Percentiles rank a stretch among this genome's conserved stretches.
These are phyloP conservation scores for Zopfochytrium polystomum DNA, from an alignment of 371 early-diverging fungal genomes.

Conservation along the genomic window DNA sequence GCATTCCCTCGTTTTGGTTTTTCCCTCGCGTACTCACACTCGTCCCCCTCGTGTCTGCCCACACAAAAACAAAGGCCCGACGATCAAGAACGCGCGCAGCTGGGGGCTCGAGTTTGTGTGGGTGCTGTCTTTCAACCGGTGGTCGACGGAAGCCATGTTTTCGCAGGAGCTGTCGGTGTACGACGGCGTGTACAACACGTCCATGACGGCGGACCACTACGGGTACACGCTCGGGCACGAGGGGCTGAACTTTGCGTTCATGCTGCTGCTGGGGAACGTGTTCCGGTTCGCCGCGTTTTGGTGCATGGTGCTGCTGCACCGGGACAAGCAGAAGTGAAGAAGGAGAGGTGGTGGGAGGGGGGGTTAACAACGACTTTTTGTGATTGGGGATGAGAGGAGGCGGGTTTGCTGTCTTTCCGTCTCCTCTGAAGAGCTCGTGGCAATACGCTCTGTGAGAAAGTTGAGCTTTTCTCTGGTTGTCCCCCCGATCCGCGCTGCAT, in stretches of 20 bases:
- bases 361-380: no score
- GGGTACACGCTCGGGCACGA: conserved; percentile 37
- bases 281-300: conserved; percentile 33
- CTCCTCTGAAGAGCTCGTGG: no score
- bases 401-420: no score
- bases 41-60: no score
- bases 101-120: conserved; percentile 38
- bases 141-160: conserved; percentile 40
- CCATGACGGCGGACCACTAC: conserved; percentile 13
- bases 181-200: conserved; percentile 31
- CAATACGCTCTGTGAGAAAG: no score
- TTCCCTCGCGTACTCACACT: no score
- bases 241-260: conserved; percentile 26
- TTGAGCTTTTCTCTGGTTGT: no score
- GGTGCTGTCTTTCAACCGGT: conserved; percentile 37
- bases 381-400: no score
- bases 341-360: no score
- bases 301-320: conserved; percentile 31
- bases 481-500: no score
- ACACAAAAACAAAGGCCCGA: conserved; percentile 36
- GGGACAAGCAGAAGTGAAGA: conserved; percentile 45
- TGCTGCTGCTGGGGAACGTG: conserved; percentile 31
- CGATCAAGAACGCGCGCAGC: conserved; percentile 23
- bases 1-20: no score
- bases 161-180: conserved; percentile 23